Conservation (phyloP, 495 filamentous ascomycete species). For the Daldinia loculata region DNA sequence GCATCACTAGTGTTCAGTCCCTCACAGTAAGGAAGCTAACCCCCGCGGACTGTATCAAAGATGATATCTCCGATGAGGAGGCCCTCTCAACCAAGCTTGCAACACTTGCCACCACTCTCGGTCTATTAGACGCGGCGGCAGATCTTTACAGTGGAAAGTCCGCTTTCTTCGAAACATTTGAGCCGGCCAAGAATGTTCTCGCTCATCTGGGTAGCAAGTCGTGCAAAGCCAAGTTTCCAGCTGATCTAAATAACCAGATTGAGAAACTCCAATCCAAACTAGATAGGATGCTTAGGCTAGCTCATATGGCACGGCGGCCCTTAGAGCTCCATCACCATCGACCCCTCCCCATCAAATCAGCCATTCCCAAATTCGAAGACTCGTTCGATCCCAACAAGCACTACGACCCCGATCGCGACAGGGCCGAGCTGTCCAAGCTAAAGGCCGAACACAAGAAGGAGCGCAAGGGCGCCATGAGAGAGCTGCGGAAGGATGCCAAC, state of each 20-base stretch:
- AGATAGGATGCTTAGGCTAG: slow-evolving; percentile 59
- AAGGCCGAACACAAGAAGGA: slow-evolving; percentile 92
- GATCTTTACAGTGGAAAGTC: slow-evolving; percentile 70
- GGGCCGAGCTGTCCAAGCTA: slow-evolving; percentile 80
- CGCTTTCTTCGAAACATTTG: slow-evolving; percentile 79
- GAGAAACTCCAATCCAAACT: slow-evolving; percentile 57
- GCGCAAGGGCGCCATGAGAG: slow-evolving; percentile 91
- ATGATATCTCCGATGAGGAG: slow-evolving; percentile 45
- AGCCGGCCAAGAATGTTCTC: slow-evolving; percentile 64
- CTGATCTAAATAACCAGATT: slow-evolving; percentile 47
- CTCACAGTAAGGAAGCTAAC: slow-evolving; percentile 52
- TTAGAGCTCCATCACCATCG: slow-evolving; percentile 89
- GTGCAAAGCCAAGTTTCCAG: slow-evolving; percentile 60
- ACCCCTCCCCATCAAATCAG: slow-evolving; percentile 85
- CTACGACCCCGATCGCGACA: slow-evolving; percentile 92
- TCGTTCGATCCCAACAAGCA: slow-evolving; percentile 91
- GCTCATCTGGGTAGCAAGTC: slow-evolving; percentile 60
- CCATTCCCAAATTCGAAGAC: slow-evolving; percentile 96
- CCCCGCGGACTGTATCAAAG: slow-evolving; percentile 62
- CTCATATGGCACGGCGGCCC: slow-evolving; percentile 72
- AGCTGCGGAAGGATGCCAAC: slow-evolving; percentile 90
- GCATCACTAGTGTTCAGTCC: slow-evolving; percentile 52
- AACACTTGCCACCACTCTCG: slow-evolving; percentile 64
- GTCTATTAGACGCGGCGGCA: slow-evolving; percentile 66
- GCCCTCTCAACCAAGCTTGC: slow-evolving; percentile 62